Evolutionary conservation across 352 stramenopile species (phyloP).

Genomic region (Phytophthora aleatoria): DNA sequence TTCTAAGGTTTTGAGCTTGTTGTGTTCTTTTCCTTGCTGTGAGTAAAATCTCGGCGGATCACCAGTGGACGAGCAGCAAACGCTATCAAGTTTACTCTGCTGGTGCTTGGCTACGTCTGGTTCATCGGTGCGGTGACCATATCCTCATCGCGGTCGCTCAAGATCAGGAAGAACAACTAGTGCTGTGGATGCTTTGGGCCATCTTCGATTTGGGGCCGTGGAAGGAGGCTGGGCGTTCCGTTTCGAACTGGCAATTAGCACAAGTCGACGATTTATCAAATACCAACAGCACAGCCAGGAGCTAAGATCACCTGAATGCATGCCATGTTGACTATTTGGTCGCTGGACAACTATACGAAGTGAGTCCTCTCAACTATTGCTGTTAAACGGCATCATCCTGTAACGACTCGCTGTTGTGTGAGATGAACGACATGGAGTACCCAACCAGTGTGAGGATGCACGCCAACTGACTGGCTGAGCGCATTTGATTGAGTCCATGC

Average conservation of each 20-base stretch:
- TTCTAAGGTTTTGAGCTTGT: no score
- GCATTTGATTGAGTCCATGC: slow-evolving; percentile 48
- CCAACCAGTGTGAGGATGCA: slow-evolving; percentile 50
- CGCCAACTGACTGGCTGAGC: slow-evolving; percentile 47
- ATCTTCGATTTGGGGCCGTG: no score
- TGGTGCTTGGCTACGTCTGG: not conserved
- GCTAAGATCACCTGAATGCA: no score
- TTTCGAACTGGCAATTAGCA: not conserved
- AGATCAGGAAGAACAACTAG: slow-evolving; percentile 4
- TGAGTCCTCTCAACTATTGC: not conserved
- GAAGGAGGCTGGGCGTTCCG: no score
- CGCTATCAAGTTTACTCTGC: not conserved
- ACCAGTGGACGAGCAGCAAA: no score
- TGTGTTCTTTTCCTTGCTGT: no score
- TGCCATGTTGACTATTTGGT: no score
- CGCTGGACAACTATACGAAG: no score
- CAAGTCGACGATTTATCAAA: no score
- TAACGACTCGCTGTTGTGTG: slow-evolving; percentile 40
- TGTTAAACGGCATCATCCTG: slow-evolving; percentile 17
- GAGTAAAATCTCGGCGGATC: no score
- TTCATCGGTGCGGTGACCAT: not conserved
- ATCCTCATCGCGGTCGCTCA: not conserved
- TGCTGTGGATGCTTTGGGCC: no score
- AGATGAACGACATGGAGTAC: slow-evolving; percentile 58
- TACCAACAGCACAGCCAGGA: no score